These are phyloP conservation scores for Candida albicans DNA, from an alignment of 1,139 yeast species.

Conservation along the genomic window DNA sequence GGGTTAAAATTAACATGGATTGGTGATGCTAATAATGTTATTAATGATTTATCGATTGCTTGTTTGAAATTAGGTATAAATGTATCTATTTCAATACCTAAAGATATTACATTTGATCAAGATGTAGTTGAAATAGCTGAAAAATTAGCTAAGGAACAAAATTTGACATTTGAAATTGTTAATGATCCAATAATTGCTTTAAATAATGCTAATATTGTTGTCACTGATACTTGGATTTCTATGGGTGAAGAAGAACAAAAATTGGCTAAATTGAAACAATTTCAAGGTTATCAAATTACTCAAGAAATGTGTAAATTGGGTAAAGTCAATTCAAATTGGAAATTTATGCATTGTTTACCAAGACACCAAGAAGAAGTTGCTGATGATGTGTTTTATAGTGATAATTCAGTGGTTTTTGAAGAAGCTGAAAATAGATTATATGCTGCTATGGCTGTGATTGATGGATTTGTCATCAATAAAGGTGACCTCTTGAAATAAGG, in stretches of 20 bases:
- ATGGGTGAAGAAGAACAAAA: constrained; percentile 95
- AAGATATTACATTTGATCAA: constrained; percentile 61
- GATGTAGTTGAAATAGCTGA: constrained; percentile 58
- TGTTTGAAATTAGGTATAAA: constrained; percentile 81
- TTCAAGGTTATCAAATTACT: constrained; percentile 83
- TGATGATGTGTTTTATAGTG: constrained; percentile 88
- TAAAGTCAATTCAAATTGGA: constrained; percentile 68
- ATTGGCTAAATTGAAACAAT: constrained; percentile 68
- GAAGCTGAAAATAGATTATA: constrained; percentile 96
- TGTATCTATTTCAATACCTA: constrained; percentile 82
- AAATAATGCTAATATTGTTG: constrained; percentile 72
- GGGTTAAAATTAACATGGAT: constrained; percentile 90
- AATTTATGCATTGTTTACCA: constrained; percentile 96
- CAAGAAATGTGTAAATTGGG: constrained; percentile 55
- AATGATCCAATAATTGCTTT: constrained; percentile 76
- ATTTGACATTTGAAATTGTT: constrained; percentile 59
- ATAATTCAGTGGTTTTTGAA: constrained; percentile 81
- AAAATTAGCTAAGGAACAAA: constrained; percentile 51
- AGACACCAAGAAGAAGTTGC: constrained; percentile 92
- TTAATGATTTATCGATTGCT: constrained; percentile 92
- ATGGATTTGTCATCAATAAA: constrained; percentile 82
- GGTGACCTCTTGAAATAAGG: constrained; percentile 48
- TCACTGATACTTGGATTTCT: constrained; percentile 97
- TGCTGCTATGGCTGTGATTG: constrained; percentile 93
- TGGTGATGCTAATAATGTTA: constrained; percentile 94